A percentile compares a stretch with the other conserved stretches of the same genome.
Evolutionary conservation across 768 basidiomycete genomes (phyloP).

Genomic region (Mycena olivaceomarginata): DNA sequence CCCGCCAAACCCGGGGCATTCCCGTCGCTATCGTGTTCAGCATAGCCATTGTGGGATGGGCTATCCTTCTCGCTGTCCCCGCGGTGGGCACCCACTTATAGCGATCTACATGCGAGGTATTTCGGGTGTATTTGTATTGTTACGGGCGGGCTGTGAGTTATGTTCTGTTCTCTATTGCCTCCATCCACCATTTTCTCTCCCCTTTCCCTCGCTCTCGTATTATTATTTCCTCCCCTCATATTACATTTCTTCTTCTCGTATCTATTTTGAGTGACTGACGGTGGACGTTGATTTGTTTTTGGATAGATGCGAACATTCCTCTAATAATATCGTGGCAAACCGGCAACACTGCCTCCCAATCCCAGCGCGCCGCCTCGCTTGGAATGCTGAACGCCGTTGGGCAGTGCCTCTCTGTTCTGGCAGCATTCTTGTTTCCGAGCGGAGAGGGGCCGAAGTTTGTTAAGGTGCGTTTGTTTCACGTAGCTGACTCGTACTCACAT

Average conservation of each 20-base stretch:
- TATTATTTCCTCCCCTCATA: background rate
- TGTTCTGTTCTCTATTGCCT: no score
- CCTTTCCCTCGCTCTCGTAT: background rate
- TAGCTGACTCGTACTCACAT: no score
- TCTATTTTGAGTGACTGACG: no score
- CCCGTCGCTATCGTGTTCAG: slow-evolving; percentile 31
- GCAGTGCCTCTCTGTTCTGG: slow-evolving; percentile 38
- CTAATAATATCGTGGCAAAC: slow-evolving; percentile 38
- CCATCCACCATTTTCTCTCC: background rate
- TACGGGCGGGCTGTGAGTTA: slow-evolving; percentile 23
- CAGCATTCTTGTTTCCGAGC: slow-evolving; percentile 35
- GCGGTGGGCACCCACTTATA: background rate
- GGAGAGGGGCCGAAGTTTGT: slow-evolving; percentile 20
- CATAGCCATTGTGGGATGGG: slow-evolving; percentile 31
- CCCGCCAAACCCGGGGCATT: slow-evolving; percentile 29
- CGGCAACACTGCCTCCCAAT: slow-evolving; percentile 34
- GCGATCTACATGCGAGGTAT: slow-evolving; percentile 21
- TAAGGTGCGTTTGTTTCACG: background rate
- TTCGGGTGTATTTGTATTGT: slow-evolving; percentile 38
- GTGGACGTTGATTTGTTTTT: background rate
- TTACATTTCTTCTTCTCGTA: no score
- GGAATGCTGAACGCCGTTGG: slow-evolving; percentile 39
- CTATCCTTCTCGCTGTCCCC: slow-evolving; percentile 26
- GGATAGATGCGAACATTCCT: slow-evolving; percentile 5
- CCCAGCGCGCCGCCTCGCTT: slow-evolving; percentile 37